Evolutionary conservation across 352 stramenopile species (phyloP).

Genomic region (Globisporangium spiculum): DNA sequence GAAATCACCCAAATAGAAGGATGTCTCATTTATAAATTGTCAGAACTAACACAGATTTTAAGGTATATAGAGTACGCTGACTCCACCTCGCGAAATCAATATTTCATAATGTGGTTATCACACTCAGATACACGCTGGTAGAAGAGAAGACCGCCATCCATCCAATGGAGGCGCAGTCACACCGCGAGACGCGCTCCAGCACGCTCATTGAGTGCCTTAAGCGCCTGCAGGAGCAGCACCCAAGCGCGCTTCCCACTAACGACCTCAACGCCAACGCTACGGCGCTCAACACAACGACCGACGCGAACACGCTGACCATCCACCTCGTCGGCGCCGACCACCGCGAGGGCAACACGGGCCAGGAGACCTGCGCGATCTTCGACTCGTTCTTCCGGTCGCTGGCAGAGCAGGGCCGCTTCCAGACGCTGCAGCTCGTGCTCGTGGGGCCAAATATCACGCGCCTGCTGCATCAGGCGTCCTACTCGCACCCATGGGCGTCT

Average conservation of each 20-base stretch:
- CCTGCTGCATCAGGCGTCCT: slow-evolving; percentile 38
- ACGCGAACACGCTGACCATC: slow-evolving; percentile 34
- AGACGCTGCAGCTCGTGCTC: slow-evolving; percentile 54
- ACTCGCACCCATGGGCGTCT: slow-evolving; percentile 21
- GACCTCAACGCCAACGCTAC: background rate
- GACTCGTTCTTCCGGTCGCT: slow-evolving; percentile 39
- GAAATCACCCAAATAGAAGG: background rate
- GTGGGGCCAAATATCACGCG: slow-evolving; percentile 72
- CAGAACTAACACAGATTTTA: too few species aligned
- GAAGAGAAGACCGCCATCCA: too few species aligned
- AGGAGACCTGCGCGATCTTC: slow-evolving; percentile 64
- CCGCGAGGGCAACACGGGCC: slow-evolving; percentile 59
- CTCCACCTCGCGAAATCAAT: too few species aligned
- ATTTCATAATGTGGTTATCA: too few species aligned
- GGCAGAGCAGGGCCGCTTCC: slow-evolving; percentile 29
- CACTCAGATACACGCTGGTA: too few species aligned
- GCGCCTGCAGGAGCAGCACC: slow-evolving; percentile 21
- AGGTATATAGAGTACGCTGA: too few species aligned
- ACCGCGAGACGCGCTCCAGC: slow-evolving; percentile 19
- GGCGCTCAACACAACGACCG: background rate
- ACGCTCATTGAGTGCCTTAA: slow-evolving; percentile 39
- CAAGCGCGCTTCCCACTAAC: background rate
- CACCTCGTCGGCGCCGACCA: slow-evolving; percentile 77
- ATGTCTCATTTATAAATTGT: too few species aligned
- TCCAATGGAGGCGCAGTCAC: slow-evolving; percentile 7